Evolutionary conservation across 371 early-diverging fungal species (phyloP).

Genomic region (Zychaea mexicana): DNA sequence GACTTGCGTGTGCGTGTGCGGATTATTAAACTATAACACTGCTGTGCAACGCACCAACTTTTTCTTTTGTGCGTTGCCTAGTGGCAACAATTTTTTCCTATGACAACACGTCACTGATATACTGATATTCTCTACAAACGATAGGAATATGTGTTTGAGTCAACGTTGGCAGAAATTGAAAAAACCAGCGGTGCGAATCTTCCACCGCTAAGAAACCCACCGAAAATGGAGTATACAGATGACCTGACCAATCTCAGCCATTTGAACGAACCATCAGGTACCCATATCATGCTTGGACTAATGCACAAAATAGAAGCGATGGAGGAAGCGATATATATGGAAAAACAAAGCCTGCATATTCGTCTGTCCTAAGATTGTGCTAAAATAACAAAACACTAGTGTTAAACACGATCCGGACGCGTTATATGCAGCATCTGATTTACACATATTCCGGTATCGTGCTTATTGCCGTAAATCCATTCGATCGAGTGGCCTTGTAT

Average conservation of each 20-base stretch:
- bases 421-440: conserved; percentile 88
- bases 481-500: conserved; percentile 87
- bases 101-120: background rate
- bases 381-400: conserved; percentile 42
- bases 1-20: background rate
- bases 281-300: background rate
- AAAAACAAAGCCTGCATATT: background rate
- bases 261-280: conserved; percentile 89
- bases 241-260: conserved; percentile 92
- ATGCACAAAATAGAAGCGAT: background rate
- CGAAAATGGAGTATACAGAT: conserved; percentile 86
- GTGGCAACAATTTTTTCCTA: background rate
- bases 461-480: conserved; percentile 98
- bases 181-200: conserved; percentile 66
- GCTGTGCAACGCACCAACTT: background rate
- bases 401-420: conserved; percentile 84
- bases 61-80: background rate
- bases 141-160: conserved; percentile 76
- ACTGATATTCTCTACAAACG: background rate
- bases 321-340: background rate
- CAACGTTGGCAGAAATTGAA: conserved; percentile 70
- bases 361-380: background rate
- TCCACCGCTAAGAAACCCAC: conserved; percentile 92
- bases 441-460: conserved; percentile 99
- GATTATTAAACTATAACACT: background rate